These are phyloP conservation scores for Pichia sp. DNA, from an alignment of 1,139 yeast genomes.

Conservation along the genomic window DNA sequence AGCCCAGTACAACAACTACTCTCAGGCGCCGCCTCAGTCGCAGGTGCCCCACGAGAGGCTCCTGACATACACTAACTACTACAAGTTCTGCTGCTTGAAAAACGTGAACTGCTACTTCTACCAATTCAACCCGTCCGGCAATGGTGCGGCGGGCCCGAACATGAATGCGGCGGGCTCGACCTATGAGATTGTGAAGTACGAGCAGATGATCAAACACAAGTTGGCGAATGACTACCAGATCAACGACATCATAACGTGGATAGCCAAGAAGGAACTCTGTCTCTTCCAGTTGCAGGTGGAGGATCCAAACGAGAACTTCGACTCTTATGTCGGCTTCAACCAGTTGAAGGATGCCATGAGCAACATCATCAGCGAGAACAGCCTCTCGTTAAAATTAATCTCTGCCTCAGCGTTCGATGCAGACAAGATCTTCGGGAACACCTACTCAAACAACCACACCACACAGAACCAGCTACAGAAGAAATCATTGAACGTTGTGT, in stretches of 20 bases:
- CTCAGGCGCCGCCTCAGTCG: background rate
- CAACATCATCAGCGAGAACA: slow-evolving; percentile 28
- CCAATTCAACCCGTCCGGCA: slow-evolving; percentile 22
- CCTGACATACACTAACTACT: slow-evolving; percentile 28
- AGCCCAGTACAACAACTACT: background rate
- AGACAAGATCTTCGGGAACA: slow-evolving; percentile 11
- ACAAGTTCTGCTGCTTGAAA: slow-evolving; percentile 25
- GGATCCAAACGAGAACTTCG: slow-evolving; percentile 13
- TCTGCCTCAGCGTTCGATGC: slow-evolving; percentile 29
- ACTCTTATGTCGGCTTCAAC: slow-evolving; percentile 25
- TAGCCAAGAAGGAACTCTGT: slow-evolving; percentile 31
- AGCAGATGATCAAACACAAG: slow-evolving; percentile 24
- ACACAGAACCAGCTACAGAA: slow-evolving; percentile 15
- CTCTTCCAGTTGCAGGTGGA: slow-evolving; percentile 28
- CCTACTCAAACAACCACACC: background rate
- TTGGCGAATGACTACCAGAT: slow-evolving; percentile 28
- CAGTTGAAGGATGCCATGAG: slow-evolving; percentile 32
- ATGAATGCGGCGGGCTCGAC: slow-evolving; percentile 10
- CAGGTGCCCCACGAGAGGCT: slow-evolving; percentile 17
- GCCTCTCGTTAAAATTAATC: slow-evolving; percentile 24
- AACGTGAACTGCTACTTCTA: slow-evolving; percentile 30
- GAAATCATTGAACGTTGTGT: slow-evolving; percentile 30
- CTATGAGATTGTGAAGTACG: slow-evolving; percentile 28
- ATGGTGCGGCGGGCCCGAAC: background rate
- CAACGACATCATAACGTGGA: slow-evolving; percentile 27